Base-by-base conservation (phyloP, 352 stramenopile genomes). In the Globisporangium spiculum region DNA sequence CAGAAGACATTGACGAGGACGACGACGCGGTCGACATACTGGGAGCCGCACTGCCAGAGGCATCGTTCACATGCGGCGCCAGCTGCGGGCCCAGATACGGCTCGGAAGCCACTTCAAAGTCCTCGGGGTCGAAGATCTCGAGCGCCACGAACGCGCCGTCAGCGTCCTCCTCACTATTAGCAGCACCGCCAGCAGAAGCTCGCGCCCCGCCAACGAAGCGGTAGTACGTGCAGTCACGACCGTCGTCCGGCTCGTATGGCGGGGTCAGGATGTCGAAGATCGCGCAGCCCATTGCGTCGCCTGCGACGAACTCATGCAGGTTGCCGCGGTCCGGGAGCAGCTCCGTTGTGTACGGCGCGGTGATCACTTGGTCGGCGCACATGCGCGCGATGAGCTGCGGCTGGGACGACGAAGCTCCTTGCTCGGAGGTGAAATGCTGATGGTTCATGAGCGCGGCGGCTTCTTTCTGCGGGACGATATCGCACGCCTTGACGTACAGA, bases 221-320 rank as follows among this genome's bases (percentile, higher is more conserved):
- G 72, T 83, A 93, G 73, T 93, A 93, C 10, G 83, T 89, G 66
- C 85, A 93, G 69, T 93, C 83, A 2, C 85, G 80, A 22, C 79
- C 85, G 26, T 79, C 77, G 14, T 81, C 77, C 6, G 78, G 68
- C 57, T 93, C 82, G 69, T 96, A 96, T 4, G 88, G 88, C n/a
- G 88, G 88, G 24, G 86, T 93, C 59, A 93, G 83, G 63, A 96
- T 92, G 78, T 96, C 88, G 50, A 96, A 86, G 65, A 96, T 90
- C 4, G 88, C 88, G 59, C 88, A 96, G 27, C 88, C 88, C 54
- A 87, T 75, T n/a, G 82, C 76, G 27, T 75, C 74, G 9, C 81
- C 86, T n/a, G 83, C 85, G 20, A 91, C 72, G 32, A 96, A 84
- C 65, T 96, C 77, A 65, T 96, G 88, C 58, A 96, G 65, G 70